Evolutionary conservation across 331 rosid genomes (phyloP).

Genomic region (Malus hybrid): DNA sequence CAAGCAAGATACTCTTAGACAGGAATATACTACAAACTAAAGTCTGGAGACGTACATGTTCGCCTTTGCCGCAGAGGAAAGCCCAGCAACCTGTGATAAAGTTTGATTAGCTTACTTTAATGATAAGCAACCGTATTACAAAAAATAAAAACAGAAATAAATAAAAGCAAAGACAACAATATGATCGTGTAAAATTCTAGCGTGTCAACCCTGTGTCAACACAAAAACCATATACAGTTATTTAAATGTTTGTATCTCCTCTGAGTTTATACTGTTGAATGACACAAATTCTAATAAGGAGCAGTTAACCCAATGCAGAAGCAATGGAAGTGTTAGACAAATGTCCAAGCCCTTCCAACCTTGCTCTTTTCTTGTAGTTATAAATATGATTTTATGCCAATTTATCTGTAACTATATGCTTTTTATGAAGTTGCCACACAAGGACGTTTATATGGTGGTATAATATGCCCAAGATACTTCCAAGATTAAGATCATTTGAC

Average conservation of each 20-base stretch:
- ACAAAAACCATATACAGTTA: background rate
- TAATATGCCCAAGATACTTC: background rate
- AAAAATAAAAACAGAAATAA: background rate
- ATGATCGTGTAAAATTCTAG: background rate
- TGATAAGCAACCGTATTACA: slow-evolving; percentile 10
- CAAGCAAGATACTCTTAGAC: background rate
- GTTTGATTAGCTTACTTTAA: slow-evolving; percentile 21
- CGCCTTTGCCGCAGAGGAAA: slow-evolving; percentile 56
- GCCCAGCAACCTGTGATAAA: slow-evolving; percentile 64
- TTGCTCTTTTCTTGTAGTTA: background rate
- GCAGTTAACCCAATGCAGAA: background rate
- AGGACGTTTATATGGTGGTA: background rate
- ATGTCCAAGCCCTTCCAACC: no score
- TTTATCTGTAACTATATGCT: background rate
- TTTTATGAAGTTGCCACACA: background rate
- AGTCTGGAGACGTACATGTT: slow-evolving; percentile 43
- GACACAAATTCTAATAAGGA: background rate
- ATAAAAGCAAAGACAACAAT: background rate
- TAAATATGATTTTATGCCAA: background rate
- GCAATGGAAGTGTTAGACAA: background rate
- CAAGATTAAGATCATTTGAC: background rate
- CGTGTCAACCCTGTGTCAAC: background rate
- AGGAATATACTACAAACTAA: background rate
- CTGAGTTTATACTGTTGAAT: background rate
- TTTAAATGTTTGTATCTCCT: background rate